phyloP scores from a whole-genome alignment of 179 eudicot genomes.

The Pouteria campechiana region DNA sequence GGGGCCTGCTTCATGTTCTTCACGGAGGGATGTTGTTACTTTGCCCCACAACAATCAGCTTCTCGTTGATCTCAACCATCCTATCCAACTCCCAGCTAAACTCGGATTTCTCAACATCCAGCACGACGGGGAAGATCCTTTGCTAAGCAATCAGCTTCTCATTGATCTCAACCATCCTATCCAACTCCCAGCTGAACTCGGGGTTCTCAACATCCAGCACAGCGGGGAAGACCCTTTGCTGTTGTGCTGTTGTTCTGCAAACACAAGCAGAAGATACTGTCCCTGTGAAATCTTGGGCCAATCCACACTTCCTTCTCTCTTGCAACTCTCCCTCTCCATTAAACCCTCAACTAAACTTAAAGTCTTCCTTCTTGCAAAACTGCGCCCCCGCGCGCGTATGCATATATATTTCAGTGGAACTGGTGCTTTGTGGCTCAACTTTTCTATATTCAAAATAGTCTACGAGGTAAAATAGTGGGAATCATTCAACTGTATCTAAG shows the following conservation, averaged over 20 bases:
- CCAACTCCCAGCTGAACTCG: constrained; percentile 91
- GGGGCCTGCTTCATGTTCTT: constrained; percentile 94
- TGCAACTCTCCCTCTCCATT: too few species aligned
- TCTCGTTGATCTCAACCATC: constrained; percentile 69
- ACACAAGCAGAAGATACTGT: constrained; percentile 9
- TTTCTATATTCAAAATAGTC: too few species aligned
- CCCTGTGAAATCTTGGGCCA: too few species aligned
- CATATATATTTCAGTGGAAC: too few species aligned
- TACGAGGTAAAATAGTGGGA: too few species aligned
- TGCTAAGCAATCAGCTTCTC: constrained; percentile 48
- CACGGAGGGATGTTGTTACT: constrained; percentile 50
- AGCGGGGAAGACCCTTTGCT: constrained; percentile 97
- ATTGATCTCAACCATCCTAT: constrained; percentile 78
- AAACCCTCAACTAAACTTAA: too few species aligned
- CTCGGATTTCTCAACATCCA: constrained; percentile 96
- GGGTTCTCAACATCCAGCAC: constrained; percentile 98
- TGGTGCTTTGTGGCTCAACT: too few species aligned
- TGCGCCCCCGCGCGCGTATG: too few species aligned
- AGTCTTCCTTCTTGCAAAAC: too few species aligned
- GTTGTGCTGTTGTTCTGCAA: constrained; percentile 95
- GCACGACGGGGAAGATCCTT: constrained; percentile 97
- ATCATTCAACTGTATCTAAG: too few species aligned
- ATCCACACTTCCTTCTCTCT: too few species aligned
- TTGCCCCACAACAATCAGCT: constrained; percentile 52
- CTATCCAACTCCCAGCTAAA: constrained; percentile 88